Percentiles rank a stretch among this genome's conserved stretches.
Conservation (phyloP, 2,329 filamentous ascomycete genomes). For the Trichoderma endophyticum region DNA sequence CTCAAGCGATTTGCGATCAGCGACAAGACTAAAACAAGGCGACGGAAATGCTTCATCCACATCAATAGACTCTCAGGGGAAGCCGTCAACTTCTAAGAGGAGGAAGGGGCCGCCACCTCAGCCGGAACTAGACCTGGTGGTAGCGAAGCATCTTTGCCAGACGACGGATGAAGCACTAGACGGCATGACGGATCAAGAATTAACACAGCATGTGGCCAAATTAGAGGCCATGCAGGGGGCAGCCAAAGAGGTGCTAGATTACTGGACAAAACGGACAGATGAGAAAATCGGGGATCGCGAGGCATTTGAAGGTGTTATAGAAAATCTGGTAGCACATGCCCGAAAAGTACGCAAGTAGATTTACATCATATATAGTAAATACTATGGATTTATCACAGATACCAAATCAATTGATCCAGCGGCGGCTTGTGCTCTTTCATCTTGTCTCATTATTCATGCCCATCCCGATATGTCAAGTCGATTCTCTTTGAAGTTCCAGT, state of each 20-base stretch:
- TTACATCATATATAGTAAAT: neutral
- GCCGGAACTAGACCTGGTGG: conserved; percentile 74
- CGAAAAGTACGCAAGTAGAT: conserved; percentile 73
- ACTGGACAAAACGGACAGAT: conserved; percentile 83
- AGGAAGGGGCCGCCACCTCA: conserved; percentile 61
- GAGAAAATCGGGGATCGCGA: conserved; percentile 88
- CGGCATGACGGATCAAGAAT: conserved; percentile 75
- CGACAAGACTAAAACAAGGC: conserved; percentile 45
- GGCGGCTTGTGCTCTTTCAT: conserved; percentile 15
- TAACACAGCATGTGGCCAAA: conserved; percentile 66
- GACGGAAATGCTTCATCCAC: conserved; percentile 55
- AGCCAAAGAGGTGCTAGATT: conserved; percentile 75
- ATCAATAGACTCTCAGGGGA: conserved; percentile 58
- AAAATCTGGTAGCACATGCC: conserved; percentile 90
- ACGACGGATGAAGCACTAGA: conserved; percentile 80
- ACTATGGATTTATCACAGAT: conserved; percentile 19
- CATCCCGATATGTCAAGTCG: neutral
- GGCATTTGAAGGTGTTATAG: conserved; percentile 93
- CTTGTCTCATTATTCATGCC: neutral
- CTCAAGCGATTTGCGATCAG: conserved; percentile 52
- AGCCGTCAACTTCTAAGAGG: conserved; percentile 43
- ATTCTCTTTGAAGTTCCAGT: too few relatives aligned
- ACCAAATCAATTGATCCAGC: conserved; percentile 23
- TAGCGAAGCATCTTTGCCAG: conserved; percentile 72
- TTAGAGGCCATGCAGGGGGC: conserved; percentile 67